A percentile compares a stretch with the other conserved stretches of the same genome.
phyloP scores from a whole-genome alignment of 345 rosid genomes.

The Tarenaya hassleriana region DNA sequence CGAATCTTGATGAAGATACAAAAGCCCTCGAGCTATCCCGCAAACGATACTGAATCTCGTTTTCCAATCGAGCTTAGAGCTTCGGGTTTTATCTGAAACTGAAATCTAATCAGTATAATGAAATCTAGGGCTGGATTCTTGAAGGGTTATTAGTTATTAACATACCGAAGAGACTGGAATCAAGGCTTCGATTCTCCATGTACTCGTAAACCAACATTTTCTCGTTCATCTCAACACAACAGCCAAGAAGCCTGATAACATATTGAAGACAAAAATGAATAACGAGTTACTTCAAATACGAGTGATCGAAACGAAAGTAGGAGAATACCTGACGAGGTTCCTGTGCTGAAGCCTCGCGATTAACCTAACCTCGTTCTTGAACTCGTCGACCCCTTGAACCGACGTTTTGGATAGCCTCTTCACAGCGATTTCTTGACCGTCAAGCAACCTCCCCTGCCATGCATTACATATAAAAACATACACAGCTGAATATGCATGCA shows the following conservation, averaged over 20 bases:
- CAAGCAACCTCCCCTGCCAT: slow-evolving; percentile 63
- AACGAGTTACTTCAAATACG: no score
- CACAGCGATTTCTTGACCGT: slow-evolving; percentile 61
- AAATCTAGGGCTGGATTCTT: background rate
- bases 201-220: slow-evolving; percentile 58
- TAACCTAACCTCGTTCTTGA: slow-evolving; percentile 49
- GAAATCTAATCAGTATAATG: slow-evolving; percentile 10
- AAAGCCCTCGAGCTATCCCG: slow-evolving; percentile 74
- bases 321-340: slow-evolving; percentile 67
- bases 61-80: slow-evolving; percentile 43
- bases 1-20: slow-evolving; percentile 66
- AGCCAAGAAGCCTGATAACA: slow-evolving; percentile 60
- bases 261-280: no score
- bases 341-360: slow-evolving; percentile 61
- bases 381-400: slow-evolving; percentile 56
- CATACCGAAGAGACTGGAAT: slow-evolving; percentile 53
- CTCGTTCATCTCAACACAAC: slow-evolving; percentile 59
- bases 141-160: no score
- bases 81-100: slow-evolving; percentile 39
- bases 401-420: slow-evolving; percentile 52
- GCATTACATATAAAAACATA: background rate
- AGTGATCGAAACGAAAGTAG: no score
- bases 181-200: slow-evolving; percentile 70
- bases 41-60: slow-evolving; percentile 49
- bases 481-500: no score